Evolutionary conservation across 805 yeast genomes (phyloP).

Genomic region (Scheffersomyces lignosus): DNA sequence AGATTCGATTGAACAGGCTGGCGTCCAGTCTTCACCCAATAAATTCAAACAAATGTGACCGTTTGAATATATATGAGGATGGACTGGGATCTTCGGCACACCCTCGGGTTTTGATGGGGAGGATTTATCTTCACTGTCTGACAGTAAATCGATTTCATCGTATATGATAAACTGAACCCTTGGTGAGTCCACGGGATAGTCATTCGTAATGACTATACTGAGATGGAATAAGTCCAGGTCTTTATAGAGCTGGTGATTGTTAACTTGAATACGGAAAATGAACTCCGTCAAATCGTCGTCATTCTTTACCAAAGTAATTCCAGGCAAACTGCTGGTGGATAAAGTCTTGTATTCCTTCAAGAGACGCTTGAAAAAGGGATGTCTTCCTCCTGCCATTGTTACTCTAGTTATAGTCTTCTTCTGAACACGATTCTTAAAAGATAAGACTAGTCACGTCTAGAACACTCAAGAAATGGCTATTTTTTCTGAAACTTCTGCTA

Average conservation of each 20-base stretch:
- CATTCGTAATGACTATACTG: slow-evolving; percentile 40
- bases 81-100: slow-evolving; percentile 51
- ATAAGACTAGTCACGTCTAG: too few species aligned
- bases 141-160: slow-evolving; percentile 8
- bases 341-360: slow-evolving; percentile 27
- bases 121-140: slow-evolving; percentile 1
- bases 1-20: slow-evolving; percentile 53
- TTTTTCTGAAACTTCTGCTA: too few species aligned
- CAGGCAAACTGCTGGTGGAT: slow-evolving; percentile 15
- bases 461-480: too few species aligned
- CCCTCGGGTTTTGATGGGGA: background rate
- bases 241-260: slow-evolving; percentile 9
- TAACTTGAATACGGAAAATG: slow-evolving; percentile 19
- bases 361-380: slow-evolving; percentile 29
- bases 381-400: slow-evolving; percentile 8
- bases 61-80: slow-evolving; percentile 73
- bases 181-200: slow-evolving; percentile 62
- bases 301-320: slow-evolving; percentile 19
- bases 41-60: slow-evolving; percentile 78
- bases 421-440: background rate
- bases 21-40: slow-evolving; percentile 67
- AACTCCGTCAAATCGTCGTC: slow-evolving; percentile 19
- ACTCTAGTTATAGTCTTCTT: background rate
- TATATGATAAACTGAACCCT: slow-evolving; percentile 49
- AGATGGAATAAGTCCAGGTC: slow-evolving; percentile 37